Percentiles rank a stretch among this genome's conserved stretches.
These are phyloP conservation scores for Solanum piurae DNA, from an alignment of 257 asterid species.

Conservation along the genomic window DNA sequence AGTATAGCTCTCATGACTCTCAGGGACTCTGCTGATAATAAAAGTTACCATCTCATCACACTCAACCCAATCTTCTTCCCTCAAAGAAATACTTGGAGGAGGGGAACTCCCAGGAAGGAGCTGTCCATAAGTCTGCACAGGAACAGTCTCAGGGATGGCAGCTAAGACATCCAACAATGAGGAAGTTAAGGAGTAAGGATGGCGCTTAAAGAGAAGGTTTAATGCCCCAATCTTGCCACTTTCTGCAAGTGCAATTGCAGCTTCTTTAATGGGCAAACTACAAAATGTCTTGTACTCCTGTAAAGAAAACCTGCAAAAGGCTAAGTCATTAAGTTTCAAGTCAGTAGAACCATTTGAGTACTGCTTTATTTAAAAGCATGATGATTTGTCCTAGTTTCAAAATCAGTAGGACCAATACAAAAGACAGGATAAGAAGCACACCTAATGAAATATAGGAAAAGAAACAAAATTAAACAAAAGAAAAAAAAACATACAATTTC, in stretches of 20 bases:
- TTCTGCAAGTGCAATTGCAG: constrained; percentile 79
- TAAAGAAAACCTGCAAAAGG: constrained; percentile 74
- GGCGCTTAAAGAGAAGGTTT: constrained; percentile 88
- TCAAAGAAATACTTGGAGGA: constrained; percentile 48
- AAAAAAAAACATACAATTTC: not conserved
- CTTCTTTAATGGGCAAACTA: constrained; percentile 46
- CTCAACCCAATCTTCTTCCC: constrained; percentile 97
- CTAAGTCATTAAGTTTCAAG: constrained; percentile 57
- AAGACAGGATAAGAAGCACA: not conserved
- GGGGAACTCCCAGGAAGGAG: constrained; percentile 86
- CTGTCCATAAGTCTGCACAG: constrained; percentile 79
- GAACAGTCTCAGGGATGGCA: constrained; percentile 95
- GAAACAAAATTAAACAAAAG: not conserved
- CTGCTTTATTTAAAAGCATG: not conserved
- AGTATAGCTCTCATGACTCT: constrained; percentile 27
- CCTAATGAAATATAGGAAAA: not conserved
- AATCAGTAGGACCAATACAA: not conserved
- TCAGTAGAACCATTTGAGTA: constrained; percentile 30
- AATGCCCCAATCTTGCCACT: constrained; percentile 92
- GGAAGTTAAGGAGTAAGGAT: constrained; percentile 70
- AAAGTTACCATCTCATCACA: constrained; percentile 54
- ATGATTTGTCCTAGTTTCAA: not conserved
- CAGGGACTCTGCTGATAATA: constrained; percentile 25
- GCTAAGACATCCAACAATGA: constrained; percentile 78
- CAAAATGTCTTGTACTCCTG: constrained; percentile 84